phyloP scores from a whole-genome alignment of 345 rosid genomes.

The Syzygium aromaticum region DNA sequence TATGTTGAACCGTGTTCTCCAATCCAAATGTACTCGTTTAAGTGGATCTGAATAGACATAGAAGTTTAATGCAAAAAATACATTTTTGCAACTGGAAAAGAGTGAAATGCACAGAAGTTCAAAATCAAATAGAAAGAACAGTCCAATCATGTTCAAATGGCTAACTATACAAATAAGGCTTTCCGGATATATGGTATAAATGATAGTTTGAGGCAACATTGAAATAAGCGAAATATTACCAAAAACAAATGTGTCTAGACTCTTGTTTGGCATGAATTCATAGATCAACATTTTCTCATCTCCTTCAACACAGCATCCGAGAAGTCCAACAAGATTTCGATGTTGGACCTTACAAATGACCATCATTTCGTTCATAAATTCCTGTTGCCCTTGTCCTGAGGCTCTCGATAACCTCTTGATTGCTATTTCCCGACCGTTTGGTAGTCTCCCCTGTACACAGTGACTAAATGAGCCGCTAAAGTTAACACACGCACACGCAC shows the following conservation, averaged over 20 bases:
- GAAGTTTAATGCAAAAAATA: slow-evolving; percentile 4
- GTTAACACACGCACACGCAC: not conserved
- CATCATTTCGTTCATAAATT: slow-evolving; percentile 26
- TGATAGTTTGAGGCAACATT: not conserved
- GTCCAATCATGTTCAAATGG: not conserved
- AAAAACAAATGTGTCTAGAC: slow-evolving; percentile 21
- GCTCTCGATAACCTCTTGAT: slow-evolving; percentile 25
- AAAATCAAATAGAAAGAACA: slow-evolving; percentile 13
- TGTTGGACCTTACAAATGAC: slow-evolving; percentile 31
- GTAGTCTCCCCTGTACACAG: slow-evolving; percentile 10
- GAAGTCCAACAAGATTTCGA: slow-evolving; percentile 22
- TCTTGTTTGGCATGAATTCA: slow-evolving; percentile 29
- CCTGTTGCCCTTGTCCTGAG: slow-evolving; percentile 21
- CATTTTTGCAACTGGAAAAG: not conserved
- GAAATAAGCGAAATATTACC: slow-evolving; percentile 1
- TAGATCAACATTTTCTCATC: slow-evolving; percentile 24
- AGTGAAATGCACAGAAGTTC: not conserved
- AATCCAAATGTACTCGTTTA: slow-evolving; percentile 16
- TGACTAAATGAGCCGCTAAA: not conserved
- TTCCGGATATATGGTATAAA: not conserved
- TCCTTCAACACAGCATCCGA: slow-evolving; percentile 22
- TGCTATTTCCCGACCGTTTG: slow-evolving; percentile 23
- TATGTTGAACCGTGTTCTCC: slow-evolving; percentile 28
- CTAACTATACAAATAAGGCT: not conserved
- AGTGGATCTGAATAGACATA: slow-evolving; percentile 18